Evolutionary conservation across 1,284 basidiomycete genomes (phyloP).

Genomic region (Rhodotorula glutinis): DNA sequence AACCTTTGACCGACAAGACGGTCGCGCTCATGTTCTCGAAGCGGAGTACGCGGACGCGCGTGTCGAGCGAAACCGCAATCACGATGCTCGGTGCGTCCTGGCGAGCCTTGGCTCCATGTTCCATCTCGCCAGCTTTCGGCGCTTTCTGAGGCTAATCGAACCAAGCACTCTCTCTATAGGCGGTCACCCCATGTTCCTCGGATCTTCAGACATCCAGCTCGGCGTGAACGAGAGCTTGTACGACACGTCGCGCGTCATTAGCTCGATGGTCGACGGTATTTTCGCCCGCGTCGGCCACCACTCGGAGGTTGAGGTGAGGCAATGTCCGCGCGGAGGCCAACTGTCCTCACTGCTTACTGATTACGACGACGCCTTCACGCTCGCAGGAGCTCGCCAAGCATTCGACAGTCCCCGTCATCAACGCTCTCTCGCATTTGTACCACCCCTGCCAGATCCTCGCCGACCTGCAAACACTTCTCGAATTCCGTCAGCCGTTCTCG

Average conservation of each 20-base stretch:
- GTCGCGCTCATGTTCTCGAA: constrained; percentile 90
- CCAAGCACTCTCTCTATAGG: constrained; percentile 41
- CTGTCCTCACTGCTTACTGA: neutral
- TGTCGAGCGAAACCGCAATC: constrained; percentile 80
- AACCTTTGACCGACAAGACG: constrained; percentile 61
- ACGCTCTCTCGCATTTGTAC: constrained; percentile 91
- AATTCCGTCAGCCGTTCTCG: constrained; percentile 51
- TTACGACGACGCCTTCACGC: neutral
- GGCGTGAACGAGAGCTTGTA: constrained; percentile 88
- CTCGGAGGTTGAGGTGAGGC: constrained; percentile 78
- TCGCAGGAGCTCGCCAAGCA: constrained; percentile 76
- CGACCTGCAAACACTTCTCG: constrained; percentile 84
- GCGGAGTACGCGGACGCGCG: constrained; percentile 84
- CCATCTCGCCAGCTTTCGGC: too few relatives aligned
- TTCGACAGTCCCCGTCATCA: constrained; percentile 89
- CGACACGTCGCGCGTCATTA: constrained; percentile 80
- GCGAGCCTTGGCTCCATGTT: neutral
- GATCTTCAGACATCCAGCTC: constrained; percentile 85
- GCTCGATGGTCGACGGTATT: constrained; percentile 91
- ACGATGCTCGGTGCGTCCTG: constrained; percentile 60
- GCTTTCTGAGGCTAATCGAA: too few relatives aligned
- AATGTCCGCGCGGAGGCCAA: neutral
- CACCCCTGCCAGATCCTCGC: constrained; percentile 96
- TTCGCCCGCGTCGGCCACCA: constrained; percentile 94
- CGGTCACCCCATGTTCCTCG: constrained; percentile 90